These are phyloP conservation scores for Batkoa obscura DNA, from an alignment of 371 early-diverging fungal genomes.

Conservation along the genomic window DNA sequence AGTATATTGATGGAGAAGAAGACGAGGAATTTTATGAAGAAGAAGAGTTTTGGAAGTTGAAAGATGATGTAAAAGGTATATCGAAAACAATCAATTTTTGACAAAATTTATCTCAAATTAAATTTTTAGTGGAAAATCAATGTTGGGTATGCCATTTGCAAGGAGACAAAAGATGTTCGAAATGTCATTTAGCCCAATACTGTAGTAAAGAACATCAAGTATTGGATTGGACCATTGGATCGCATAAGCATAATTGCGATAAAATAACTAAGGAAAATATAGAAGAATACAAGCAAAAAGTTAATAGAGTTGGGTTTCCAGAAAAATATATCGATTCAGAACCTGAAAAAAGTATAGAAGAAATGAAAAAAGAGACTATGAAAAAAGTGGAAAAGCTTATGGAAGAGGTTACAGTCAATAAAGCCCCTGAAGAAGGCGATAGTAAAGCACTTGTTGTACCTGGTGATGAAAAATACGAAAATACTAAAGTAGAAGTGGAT, in stretches of 20 bases:
- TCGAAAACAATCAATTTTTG: not conserved
- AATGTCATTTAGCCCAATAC: slow-evolving; percentile 49
- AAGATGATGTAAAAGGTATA: not conserved
- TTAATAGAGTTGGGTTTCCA: slow-evolving; percentile 20
- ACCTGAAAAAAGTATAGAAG: slow-evolving; percentile 26
- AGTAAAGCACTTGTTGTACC: slow-evolving; percentile 27
- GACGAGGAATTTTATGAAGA: slow-evolving; percentile 14
- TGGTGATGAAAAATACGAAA: slow-evolving; percentile 49
- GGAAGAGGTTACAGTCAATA: slow-evolving; percentile 10
- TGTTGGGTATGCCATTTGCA: slow-evolving; percentile 62
- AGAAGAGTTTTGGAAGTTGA: slow-evolving; percentile 11
- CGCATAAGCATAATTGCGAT: slow-evolving; percentile 13
- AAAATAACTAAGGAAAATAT: not conserved
- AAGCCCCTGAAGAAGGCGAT: slow-evolving; percentile 9
- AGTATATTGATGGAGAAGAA: slow-evolving; percentile 6
- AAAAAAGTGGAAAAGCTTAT: slow-evolving; percentile 13
- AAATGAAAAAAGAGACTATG: slow-evolving; percentile 7
- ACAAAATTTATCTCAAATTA: not conserved
- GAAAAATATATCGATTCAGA: slow-evolving; percentile 62
- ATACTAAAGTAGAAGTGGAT: slow-evolving; percentile 76
- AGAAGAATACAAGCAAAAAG: not conserved
- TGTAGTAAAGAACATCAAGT: slow-evolving; percentile 76
- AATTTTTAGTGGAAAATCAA: slow-evolving; percentile 9
- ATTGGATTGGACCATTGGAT: slow-evolving; percentile 64
- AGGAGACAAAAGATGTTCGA: slow-evolving; percentile 60